Evolutionary conservation across 345 rosid species (phyloP).

Genomic region (Populus deltoides): DNA sequence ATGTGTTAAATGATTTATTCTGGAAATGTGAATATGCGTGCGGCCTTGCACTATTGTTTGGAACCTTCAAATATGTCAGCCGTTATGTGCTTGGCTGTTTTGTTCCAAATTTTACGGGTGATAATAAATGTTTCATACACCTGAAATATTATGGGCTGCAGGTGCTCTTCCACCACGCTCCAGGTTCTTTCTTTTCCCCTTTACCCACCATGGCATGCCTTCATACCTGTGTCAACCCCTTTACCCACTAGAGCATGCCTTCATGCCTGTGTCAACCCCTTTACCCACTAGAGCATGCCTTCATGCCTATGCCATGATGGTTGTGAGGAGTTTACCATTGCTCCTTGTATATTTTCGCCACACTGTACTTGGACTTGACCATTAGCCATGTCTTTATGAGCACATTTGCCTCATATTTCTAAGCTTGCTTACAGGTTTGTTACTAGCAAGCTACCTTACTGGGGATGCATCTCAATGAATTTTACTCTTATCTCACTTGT

Average conservation of each 20-base stretch:
- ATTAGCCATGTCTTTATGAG: neutral
- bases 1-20: neutral
- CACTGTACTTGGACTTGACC: no score
- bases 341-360: neutral
- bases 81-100: neutral
- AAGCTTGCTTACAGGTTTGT: neutral
- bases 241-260: neutral
- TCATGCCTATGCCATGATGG: neutral
- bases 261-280: neutral
- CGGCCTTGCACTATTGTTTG: neutral
- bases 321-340: neutral
- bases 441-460: neutral
- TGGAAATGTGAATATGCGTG: neutral
- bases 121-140: neutral
- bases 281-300: neutral
- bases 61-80: neutral
- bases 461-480: neutral
- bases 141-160: neutral
- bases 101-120: neutral
- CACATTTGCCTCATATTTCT: neutral
- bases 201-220: neutral
- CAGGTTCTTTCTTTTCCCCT: neutral
- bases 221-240: neutral
- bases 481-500: neutral
- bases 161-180: constrained; percentile 1